Conservation (phyloP, 2,329 filamentous ascomycete species). For the Phialocephala subalpina region DNA sequence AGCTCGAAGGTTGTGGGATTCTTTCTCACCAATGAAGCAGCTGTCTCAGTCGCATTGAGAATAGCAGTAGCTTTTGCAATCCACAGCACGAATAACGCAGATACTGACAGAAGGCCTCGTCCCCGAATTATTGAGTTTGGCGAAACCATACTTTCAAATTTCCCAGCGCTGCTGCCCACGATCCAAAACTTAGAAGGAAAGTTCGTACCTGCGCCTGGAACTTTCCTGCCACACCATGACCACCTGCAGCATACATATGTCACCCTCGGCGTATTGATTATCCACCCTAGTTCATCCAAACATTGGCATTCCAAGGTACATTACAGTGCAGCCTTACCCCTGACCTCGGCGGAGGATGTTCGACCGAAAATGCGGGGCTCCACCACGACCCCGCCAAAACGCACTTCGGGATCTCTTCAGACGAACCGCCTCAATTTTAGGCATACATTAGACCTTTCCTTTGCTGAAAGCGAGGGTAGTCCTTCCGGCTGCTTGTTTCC, state of each 20-base stretch:
- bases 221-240: neutral
- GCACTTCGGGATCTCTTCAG: neutral
- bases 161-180: neutral
- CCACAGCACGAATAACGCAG: neutral
- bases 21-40: neutral
- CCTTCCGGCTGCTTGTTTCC: neutral
- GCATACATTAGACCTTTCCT: neutral
- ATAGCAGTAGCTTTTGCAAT: conserved; percentile 4
- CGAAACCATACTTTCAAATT: conserved; percentile 2
- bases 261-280: neutral
- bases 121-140: neutral
- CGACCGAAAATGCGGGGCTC: conserved; percentile 6
- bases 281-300: conserved; percentile 2
- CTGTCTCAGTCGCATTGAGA: conserved; percentile 42
- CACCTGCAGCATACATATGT: neutral
- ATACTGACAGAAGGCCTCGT: neutral
- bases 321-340: neutral
- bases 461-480: neutral
- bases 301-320: neutral
- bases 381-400: neutral
- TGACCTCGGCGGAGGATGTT: neutral
- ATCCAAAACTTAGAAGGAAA: neutral
- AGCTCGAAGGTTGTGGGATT: neutral
- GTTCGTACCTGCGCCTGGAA: neutral
- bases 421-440: neutral